Base-by-base conservation (phyloP, 2,329 filamentous ascomycete species). In the Aspergillus fischeri region DNA sequence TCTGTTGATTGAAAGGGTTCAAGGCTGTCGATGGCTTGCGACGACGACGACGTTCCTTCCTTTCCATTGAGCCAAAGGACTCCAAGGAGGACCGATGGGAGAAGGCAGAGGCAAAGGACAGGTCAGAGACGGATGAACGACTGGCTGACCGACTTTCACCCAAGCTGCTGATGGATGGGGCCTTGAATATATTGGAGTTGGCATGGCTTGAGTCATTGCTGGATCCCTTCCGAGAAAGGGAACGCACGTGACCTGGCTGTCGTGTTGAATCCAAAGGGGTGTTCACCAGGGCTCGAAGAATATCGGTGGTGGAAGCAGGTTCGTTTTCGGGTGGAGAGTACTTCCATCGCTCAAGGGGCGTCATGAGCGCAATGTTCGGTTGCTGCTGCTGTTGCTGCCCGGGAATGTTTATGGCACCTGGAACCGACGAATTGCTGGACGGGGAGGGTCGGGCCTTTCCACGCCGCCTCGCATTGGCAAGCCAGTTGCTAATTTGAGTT, bases 401-500 rank as follows among this genome's bases (percentile, higher is more conserved):
- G 10, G 91, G 89, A 55, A 96, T 92, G 61, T 92, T 86, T 60
- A 96, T 87, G 4, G 87, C 84, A 27, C 85, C 82, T 49, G 87
- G 77, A 63, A 87, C 84, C 1, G 91, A 89, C 4, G 90, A 92
- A 20, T 82, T 85, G 29, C 84, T 86, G 61, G 87, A 82, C 49
- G 85, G 85, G 1, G 66, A 59, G 57, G 84, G 80, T 50, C 86
- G 84, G 54, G 89, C 86, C 77, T 96, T 96, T 65, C 90, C 87
- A 60, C 92, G 83, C 56, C 92, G 85, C 47, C 92, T 86, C 56
- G 91, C 91, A 73, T 96, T 96, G 58, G 92, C 92, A 49, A 96
- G 84, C 92, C 92, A 96, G 71, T 95, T 96, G 10, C 87, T 88
- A 65, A 96, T 93, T 69, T 97, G 92, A 14, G 83, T 88, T 66